Conservation (phyloP, 306 rosid species). For the Benincasa hispida region DNA sequence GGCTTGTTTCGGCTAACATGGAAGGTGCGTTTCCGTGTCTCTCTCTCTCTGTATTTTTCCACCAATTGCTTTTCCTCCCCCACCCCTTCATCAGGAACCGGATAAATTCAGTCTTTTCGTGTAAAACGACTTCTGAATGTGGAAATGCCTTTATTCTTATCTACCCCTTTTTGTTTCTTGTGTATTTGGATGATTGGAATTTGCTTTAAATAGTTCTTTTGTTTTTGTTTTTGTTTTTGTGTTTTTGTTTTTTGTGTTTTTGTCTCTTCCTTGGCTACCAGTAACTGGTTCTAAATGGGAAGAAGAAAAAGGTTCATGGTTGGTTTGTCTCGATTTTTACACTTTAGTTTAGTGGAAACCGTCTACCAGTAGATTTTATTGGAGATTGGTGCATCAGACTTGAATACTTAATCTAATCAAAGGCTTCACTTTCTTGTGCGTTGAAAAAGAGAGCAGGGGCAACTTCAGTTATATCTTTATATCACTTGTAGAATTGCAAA, state of each 20-base stretch:
- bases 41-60: background rate
- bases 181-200: background rate
- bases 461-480: background rate
- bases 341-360: background rate
- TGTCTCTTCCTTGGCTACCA: background rate
- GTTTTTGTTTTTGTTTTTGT: background rate
- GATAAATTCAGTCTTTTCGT: background rate
- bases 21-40: conserved; percentile 82
- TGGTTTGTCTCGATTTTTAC: background rate
- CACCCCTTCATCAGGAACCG: background rate
- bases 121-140: background rate
- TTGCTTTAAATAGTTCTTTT: background rate
- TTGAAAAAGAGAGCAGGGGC: background rate
- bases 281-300: background rate
- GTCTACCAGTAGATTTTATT: background rate
- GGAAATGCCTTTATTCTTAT: background rate
- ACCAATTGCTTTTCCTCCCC: background rate
- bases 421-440: background rate
- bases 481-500: background rate
- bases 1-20: conserved; percentile 84
- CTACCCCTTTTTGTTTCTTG: background rate
- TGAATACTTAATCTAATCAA: background rate
- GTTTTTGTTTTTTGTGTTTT: background rate
- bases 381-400: background rate
- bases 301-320: background rate